Evolutionary conservation across 2,329 filamentous ascomycete genomes (phyloP), one percentile per base, ranked within the genome.

Genomic region (Aspergillus sp.): DNA sequence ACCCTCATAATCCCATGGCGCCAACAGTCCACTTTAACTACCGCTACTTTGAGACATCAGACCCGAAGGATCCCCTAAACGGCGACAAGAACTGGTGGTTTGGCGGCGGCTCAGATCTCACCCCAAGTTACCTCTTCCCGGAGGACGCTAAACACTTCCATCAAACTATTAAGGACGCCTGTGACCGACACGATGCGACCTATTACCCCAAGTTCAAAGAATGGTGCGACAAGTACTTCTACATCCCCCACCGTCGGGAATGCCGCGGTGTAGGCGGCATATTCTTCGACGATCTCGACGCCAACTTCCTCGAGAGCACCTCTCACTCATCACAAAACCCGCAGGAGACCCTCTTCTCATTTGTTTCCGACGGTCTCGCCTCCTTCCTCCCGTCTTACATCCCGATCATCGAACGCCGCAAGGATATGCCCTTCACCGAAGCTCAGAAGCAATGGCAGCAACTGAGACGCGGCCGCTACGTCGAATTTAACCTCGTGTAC

Each of bases 161-260:
- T 82, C 87, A 87, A 74, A 91, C 90, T 2, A 88, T 99, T 69
- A 98, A 97, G 78, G 86, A 91, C 46, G 89, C 90, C 17, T 99
- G 95, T 77, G 95, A 99, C 76, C 88, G 89, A 65, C 95, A 99
- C 75, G 90, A 97, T 79, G 90, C 90, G 73, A 84, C 82, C 39
- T 99, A 97, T 81, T 99, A 96, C 75, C 88, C 91, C 12, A 86
- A 87, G 53, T 99, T 98, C 84, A 99, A 99, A 81, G 88, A 90
- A 72, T 99, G 95, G 95, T 99, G 95, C 74, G 95, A 99, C 74
- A 87, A 96, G 68, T 99, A 99, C 80, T 99, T 99, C 78, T 88
- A 84, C 80, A 90, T 97, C 76, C 93, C 93, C 73, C 95, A 99
- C 79, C 87, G 95, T 47, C 85, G 85, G 58, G 95, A 99, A 79